Percentiles rank a stretch among this genome's conserved stretches.
phyloP scores from a whole-genome alignment of 345 rosid species.

The Excoecaria cochinchinensis region DNA sequence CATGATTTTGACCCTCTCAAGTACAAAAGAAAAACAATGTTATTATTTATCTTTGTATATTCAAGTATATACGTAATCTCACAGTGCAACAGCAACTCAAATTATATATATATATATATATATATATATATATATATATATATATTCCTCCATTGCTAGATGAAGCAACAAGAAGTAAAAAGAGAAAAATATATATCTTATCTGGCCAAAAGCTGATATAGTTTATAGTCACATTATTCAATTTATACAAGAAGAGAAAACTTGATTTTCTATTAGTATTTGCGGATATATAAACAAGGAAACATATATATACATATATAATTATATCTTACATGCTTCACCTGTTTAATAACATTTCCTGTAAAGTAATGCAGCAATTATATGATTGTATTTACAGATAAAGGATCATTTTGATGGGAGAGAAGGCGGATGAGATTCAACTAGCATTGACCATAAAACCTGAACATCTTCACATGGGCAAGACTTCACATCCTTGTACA shows the following conservation, averaged over 20 bases:
- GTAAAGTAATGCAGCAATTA: too few relatives aligned
- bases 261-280: background rate
- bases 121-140: too few relatives aligned
- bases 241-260: background rate
- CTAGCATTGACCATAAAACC: slow-evolving; percentile 26
- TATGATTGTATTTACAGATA: too few relatives aligned
- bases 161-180: background rate
- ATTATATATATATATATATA: too few relatives aligned
- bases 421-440: slow-evolving; percentile 18
- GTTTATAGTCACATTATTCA: background rate
- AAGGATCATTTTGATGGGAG: background rate
- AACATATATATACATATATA: too few relatives aligned
- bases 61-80: too few relatives aligned
- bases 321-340: background rate
- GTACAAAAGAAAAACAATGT: too few relatives aligned
- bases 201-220: background rate
- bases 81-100: too few relatives aligned
- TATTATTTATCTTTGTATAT: too few relatives aligned
- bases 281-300: too few relatives aligned
- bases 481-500: slow-evolving; percentile 27
- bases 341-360: background rate
- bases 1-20: too few relatives aligned
- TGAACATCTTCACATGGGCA: slow-evolving; percentile 28
- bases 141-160: background rate
- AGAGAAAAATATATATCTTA: background rate